Evolutionary conservation across 495 filamentous ascomycete genomes (phyloP).

Genomic region (Penicillium arizonense): DNA sequence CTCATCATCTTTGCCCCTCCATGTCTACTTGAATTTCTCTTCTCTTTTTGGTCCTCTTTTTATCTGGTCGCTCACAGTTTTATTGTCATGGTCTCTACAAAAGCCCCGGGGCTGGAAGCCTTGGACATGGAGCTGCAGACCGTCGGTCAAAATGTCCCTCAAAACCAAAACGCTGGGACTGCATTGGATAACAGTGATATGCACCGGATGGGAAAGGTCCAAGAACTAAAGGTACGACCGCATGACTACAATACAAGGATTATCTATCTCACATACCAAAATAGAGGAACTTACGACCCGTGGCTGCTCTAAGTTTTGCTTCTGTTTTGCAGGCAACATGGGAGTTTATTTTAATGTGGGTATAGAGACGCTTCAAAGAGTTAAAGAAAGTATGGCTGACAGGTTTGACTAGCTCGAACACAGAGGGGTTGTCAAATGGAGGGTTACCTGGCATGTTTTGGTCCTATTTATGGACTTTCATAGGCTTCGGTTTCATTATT

Average conservation of each 20-base stretch:
- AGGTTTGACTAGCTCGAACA: constrained; percentile 9
- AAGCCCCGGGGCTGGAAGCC: neutral
- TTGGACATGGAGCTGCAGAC: neutral
- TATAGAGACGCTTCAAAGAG: neutral
- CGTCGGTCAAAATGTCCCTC: neutral
- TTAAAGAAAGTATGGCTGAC: neutral
- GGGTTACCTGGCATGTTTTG: constrained; percentile 29
- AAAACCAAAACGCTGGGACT: neutral
- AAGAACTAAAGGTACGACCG: constrained; percentile 20
- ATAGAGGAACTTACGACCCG: constrained; percentile 22
- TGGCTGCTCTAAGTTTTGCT: constrained; percentile 27
- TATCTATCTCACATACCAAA: constrained; percentile 1
- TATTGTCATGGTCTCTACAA: neutral
- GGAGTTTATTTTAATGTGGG: constrained; percentile 27
- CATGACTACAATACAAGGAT: too few species aligned
- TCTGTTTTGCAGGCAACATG: constrained; percentile 28
- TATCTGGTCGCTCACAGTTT: neutral
- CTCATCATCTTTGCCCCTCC: neutral
- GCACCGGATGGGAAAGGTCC: constrained; percentile 25
- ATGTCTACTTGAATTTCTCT: neutral
- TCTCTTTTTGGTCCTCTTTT: neutral
- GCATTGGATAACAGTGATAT: constrained; percentile 12
- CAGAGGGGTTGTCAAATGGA: constrained; percentile 16
- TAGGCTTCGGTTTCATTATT: constrained; percentile 33
- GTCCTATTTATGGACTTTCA: constrained; percentile 31